Percentiles rank a stretch among this genome's conserved stretches.
These are phyloP conservation scores for Zanthoxylum bungeanum DNA, from an alignment of 345 rosid genomes.

Conservation along the genomic window DNA sequence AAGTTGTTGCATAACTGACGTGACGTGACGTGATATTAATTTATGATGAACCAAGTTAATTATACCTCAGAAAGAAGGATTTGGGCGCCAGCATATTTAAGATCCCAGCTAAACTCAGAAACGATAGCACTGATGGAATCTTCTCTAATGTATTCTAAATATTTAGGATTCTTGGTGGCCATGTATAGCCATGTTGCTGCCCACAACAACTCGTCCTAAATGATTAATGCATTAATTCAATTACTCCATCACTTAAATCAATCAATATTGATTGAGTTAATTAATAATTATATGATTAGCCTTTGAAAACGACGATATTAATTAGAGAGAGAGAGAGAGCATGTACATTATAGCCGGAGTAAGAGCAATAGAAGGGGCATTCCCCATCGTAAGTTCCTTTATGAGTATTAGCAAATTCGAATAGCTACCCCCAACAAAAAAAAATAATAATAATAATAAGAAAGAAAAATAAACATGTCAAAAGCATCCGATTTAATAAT, in stretches of 20 bases:
- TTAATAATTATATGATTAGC: neutral
- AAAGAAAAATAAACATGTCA: neutral
- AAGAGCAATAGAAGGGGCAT: conserved; percentile 96
- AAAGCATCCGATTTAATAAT: neutral
- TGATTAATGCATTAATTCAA: neutral
- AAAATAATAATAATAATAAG: neutral
- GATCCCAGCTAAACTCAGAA: conserved; percentile 91
- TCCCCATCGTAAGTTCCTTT: conserved; percentile 89
- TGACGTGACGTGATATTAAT: too few species aligned
- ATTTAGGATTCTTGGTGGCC: conserved; percentile 44
- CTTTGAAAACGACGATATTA: neutral
- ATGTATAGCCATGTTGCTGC: conserved; percentile 83
- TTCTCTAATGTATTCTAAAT: conserved; percentile 45
- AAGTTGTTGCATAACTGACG: neutral
- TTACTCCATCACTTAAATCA: neutral
- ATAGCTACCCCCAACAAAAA: conserved; percentile 61
- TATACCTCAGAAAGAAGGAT: conserved; percentile 63
- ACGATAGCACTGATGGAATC: conserved; percentile 62
- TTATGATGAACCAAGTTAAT: neutral
- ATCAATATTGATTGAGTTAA: neutral
- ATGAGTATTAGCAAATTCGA: conserved; percentile 54
- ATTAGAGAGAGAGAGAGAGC: neutral
- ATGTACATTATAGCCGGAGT: conserved; percentile 78
- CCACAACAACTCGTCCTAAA: conserved; percentile 94
- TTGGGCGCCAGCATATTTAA: conserved; percentile 85